Evolutionary conservation across 495 filamentous ascomycete species (phyloP), one percentile per base, ranked within the genome.

Genomic region (Melanomma pulvis-pyrius): DNA sequence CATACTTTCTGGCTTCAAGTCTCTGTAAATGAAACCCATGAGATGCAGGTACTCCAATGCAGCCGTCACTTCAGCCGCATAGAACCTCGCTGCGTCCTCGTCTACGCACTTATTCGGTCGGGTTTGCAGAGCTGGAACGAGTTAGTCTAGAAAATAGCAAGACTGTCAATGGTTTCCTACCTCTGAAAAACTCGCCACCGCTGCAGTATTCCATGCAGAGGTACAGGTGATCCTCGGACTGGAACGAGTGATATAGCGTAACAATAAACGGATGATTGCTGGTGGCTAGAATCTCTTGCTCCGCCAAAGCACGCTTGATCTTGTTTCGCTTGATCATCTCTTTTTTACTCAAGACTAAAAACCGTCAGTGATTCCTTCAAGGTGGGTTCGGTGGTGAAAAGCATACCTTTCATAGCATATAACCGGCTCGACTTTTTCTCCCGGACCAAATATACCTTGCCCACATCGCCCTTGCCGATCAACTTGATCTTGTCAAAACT

Each of bases 251-350:
- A 70, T 97, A 98, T 7, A 98, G 81, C 0, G 94, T 98, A 60
- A 98, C 94, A 75, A 98, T 98, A 74, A 98, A 98, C 0, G 94
- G 94, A 74, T 98, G 94, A 69, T 98, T 98, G 80, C 93, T 97
- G 5, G 94, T 98, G 21, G 94, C 94, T 48, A 98, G 79, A 73
- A 98, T 98, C 74, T 98, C 94, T 77, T 98, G 94, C 77, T 98
- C 94, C 26, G 94, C 94, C 74, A 98, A 80, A 50, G 94, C 94
- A 69, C 94, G 87, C 82, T 98, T 98, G 82, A 98, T 98, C 84
- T 98, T 98, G 79, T 98, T 98, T 32, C 94, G 88, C 82, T 98
- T 98, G 81, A 98, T 98, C 94, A 98, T 98, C 81, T 98, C 94
- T 82, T 97, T 97, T 80, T 98, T 98, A 83, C 92, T 98, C 79